phyloP scores from a whole-genome alignment of 192 early-diverging fungal genomes.

The Diversispora eburnea region DNA sequence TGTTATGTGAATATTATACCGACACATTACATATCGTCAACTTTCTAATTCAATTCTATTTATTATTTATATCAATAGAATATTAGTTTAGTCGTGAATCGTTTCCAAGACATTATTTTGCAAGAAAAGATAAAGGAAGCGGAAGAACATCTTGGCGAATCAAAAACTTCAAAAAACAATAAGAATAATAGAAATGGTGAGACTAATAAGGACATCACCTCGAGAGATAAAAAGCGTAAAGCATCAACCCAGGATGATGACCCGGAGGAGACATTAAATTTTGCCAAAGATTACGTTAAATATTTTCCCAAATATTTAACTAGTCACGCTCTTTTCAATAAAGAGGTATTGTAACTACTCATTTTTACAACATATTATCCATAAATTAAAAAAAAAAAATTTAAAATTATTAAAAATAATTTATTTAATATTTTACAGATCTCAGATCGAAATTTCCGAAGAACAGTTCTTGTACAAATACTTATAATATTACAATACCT shows the following conservation, averaged over 20 bases:
- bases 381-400: not conserved
- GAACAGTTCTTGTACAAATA: constrained; percentile 82
- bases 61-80: not conserved
- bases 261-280: not conserved
- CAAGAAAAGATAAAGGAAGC: not conserved
- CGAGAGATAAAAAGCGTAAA: no score
- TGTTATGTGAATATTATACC: not conserved
- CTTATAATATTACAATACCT: constrained; percentile 84
- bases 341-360: constrained; percentile 53
- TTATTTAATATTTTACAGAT: constrained; percentile 48
- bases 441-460: constrained; percentile 75
- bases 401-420: not conserved
- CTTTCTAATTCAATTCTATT: not conserved
- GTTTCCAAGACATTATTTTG: not conserved
- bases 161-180: not conserved
- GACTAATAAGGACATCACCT: not conserved
- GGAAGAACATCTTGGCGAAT: not conserved
- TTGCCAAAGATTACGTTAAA: constrained; percentile 33
- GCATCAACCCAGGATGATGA: not conserved
- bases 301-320: constrained; percentile 81
- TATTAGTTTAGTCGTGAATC: not conserved
- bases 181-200: not conserved
- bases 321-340: constrained; percentile 61
- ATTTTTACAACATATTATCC: not conserved
- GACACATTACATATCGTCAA: no score